phyloP scores from a whole-genome alignment of 2,329 filamentous ascomycete genomes.

The Arthrobotrys entomopaga region DNA sequence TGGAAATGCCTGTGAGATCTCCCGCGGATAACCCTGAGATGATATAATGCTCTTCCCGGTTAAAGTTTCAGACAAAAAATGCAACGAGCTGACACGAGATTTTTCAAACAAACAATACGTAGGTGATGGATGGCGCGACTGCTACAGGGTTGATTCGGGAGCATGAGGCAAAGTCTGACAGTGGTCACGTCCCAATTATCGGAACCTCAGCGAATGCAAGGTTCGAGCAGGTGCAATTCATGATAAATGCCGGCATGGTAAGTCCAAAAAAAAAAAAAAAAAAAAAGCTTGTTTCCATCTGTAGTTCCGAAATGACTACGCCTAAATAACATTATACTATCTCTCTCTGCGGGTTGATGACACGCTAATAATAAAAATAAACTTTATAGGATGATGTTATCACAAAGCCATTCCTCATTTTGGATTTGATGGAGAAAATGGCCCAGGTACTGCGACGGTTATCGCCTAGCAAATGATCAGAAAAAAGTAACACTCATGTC shows the following conservation, averaged over 20 bases:
- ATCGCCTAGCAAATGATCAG: neutral
- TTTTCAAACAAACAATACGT: neutral
- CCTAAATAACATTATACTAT: neutral
- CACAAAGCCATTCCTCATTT: constrained; percentile 80
- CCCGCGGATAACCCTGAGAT: neutral
- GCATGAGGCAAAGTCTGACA: constrained; percentile 67
- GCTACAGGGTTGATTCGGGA: constrained; percentile 47
- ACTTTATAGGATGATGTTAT: constrained; percentile 72
- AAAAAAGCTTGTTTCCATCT: neutral
- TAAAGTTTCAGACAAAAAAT: constrained; percentile 6
- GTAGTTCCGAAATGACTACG: constrained; percentile 18
- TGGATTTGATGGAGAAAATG: constrained; percentile 52
- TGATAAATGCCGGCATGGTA: constrained; percentile 78
- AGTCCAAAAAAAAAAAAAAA: no score
- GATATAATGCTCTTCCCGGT: neutral
- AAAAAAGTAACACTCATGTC: neutral
- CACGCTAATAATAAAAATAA: constrained; percentile 1
- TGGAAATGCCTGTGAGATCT: constrained; percentile 76
- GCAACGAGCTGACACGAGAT: constrained; percentile 28
- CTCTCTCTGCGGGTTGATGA: constrained; percentile 17
- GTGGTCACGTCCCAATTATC: constrained; percentile 77
- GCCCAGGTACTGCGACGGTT: constrained; percentile 31
- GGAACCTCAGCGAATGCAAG: constrained; percentile 85
- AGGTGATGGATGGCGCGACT: constrained; percentile 53
- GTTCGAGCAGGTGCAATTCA: constrained; percentile 71